phyloP scores from a whole-genome alignment of 306 rosid species.

The Glycyrrhiza uralensis region DNA sequence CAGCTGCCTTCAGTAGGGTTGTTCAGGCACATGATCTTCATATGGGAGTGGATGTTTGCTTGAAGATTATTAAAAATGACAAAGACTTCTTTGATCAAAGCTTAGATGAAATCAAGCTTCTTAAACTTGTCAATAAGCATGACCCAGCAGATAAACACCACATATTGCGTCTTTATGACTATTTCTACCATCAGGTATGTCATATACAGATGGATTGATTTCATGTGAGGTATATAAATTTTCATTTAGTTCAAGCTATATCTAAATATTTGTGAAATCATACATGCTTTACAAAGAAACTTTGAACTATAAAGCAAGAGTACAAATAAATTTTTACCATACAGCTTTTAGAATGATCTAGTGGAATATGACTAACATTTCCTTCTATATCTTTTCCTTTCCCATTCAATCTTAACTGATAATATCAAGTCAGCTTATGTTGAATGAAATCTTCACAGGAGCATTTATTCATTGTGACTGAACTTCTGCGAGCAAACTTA shows the following conservation, averaged over 20 bases:
- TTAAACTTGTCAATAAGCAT: slow-evolving; percentile 89
- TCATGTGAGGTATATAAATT: background rate
- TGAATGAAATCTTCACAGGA: slow-evolving; percentile 51
- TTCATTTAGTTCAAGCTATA: background rate
- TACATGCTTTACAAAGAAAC: slow-evolving; percentile 3
- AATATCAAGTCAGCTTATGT: background rate
- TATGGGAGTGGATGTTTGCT: slow-evolving; percentile 83
- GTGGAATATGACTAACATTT: slow-evolving; percentile 3
- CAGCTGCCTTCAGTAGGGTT: slow-evolving; percentile 96
- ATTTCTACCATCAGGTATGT: slow-evolving; percentile 88
- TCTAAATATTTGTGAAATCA: slow-evolving; percentile 5
- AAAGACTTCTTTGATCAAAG: slow-evolving; percentile 97
- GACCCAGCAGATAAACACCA: slow-evolving; percentile 81
- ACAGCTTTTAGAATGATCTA: slow-evolving; percentile 13
- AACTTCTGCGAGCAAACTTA: slow-evolving; percentile 86
- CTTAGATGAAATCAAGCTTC: slow-evolving; percentile 93
- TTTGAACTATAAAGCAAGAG: background rate
- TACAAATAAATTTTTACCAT: slow-evolving; percentile 3
- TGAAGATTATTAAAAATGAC: slow-evolving; percentile 96
- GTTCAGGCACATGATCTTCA: slow-evolving; percentile 95
- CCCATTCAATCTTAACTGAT: background rate
- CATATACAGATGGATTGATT: background rate
- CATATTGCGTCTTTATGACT: slow-evolving; percentile 88
- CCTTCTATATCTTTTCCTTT: background rate
- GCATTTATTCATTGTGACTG: slow-evolving; percentile 94